phyloP scores from a whole-genome alignment of 306 rosid species.

The Geum urbanum region DNA sequence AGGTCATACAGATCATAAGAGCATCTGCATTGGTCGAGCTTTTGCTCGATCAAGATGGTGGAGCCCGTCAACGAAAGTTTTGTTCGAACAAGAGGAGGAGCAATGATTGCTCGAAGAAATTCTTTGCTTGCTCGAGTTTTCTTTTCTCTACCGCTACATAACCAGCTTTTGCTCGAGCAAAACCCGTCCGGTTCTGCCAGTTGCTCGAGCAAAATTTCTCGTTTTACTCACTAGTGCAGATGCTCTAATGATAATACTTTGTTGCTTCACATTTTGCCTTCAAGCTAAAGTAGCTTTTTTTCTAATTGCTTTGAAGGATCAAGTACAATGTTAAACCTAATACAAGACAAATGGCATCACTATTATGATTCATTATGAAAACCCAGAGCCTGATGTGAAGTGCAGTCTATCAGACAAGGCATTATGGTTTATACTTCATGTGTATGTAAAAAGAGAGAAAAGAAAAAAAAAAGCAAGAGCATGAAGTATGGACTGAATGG shows the following conservation, averaged over 20 bases:
- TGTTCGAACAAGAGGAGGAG: too few relatives aligned
- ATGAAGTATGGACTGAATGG: not conserved
- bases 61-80: too few relatives aligned
- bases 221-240: too few relatives aligned
- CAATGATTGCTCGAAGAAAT: too few relatives aligned
- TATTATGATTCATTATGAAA: not conserved
- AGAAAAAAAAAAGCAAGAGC: not conserved
- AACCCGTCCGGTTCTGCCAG: too few relatives aligned
- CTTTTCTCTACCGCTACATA: too few relatives aligned
- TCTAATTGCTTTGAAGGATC: not conserved
- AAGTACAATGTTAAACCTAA: not conserved
- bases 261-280: not conserved
- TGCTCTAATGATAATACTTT: not conserved
- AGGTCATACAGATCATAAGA: not conserved
- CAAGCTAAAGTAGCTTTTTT: not conserved
- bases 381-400: not conserved
- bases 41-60: too few relatives aligned
- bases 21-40: too few relatives aligned
- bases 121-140: too few relatives aligned
- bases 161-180: too few relatives aligned
- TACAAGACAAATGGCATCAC: not conserved
- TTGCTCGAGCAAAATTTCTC: too few relatives aligned
- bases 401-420: conserved; percentile 10
- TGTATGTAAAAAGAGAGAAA: not conserved
- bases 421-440: conserved; percentile 1